Evolutionary conservation across 2,329 filamentous ascomycete genomes (phyloP).

Genomic region (Trichoderma sp.): DNA sequence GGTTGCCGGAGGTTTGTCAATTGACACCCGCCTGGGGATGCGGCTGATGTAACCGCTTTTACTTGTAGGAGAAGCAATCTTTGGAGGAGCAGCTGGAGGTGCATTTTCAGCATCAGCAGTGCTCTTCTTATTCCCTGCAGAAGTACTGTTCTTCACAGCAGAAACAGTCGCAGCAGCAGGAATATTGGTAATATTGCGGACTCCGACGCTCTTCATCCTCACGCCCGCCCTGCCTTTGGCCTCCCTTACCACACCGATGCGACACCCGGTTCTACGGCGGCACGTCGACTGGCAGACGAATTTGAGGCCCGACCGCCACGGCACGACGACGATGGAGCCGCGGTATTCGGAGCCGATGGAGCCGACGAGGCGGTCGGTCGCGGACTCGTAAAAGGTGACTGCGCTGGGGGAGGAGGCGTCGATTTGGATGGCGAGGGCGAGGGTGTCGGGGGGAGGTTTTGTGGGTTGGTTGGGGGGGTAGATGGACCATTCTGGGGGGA

Average conservation of each 20-base stretch:
- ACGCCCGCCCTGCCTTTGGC: background rate
- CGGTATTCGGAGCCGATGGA: constrained; percentile 15
- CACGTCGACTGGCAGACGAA: background rate
- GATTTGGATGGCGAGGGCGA: constrained; percentile 16
- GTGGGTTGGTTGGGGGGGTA: constrained; percentile 5
- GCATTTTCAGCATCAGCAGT: background rate
- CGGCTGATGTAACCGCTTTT: background rate
- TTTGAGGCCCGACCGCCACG: constrained; percentile 5
- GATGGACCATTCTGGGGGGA: constrained; percentile 13
- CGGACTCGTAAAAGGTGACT: background rate
- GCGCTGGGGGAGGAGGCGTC: background rate
- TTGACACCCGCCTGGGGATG: background rate
- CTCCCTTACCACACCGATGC: background rate
- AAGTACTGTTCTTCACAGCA: background rate
- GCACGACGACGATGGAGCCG: constrained; percentile 14
- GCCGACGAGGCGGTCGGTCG: constrained; percentile 5
- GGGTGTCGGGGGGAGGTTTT: background rate
- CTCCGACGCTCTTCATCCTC: background rate
- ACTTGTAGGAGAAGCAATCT: background rate
- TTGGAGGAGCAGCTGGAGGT: background rate
- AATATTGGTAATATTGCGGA: background rate
- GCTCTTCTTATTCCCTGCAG: background rate
- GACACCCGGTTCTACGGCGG: background rate
- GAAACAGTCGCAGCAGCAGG: background rate
- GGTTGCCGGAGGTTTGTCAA: background rate